Evolutionary conservation across 2,329 filamentous ascomycete species (phyloP).

Genomic region (Exophiala sp.): DNA sequence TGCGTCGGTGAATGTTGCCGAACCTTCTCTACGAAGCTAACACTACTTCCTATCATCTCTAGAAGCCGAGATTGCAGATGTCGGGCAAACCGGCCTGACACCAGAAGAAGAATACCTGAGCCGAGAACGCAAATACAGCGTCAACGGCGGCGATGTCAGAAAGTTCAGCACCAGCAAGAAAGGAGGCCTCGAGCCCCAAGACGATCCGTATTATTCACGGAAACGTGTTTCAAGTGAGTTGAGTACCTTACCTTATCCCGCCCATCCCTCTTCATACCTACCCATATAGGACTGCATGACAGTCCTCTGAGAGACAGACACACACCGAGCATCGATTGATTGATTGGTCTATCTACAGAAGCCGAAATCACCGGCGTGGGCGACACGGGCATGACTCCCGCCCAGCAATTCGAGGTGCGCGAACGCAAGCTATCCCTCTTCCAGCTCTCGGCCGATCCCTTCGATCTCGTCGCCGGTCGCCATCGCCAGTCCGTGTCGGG

Average conservation of each 20-base stretch:
- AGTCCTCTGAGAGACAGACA: too few species aligned
- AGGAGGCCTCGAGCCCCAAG: slow-evolving; percentile 18
- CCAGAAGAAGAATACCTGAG: slow-evolving; percentile 27
- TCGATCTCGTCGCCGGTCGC: slow-evolving; percentile 20
- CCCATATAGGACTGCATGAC: too few species aligned
- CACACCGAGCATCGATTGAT: too few species aligned
- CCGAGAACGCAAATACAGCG: slow-evolving; percentile 26
- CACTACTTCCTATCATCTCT: slow-evolving; percentile 3
- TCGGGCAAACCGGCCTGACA: slow-evolving; percentile 24
- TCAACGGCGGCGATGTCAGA: slow-evolving; percentile 24
- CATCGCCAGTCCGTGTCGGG: slow-evolving; percentile 26
- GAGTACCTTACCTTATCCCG: too few species aligned
- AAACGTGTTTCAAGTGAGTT: slow-evolving; percentile 24
- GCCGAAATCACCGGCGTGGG: slow-evolving; percentile 17
- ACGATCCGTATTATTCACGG: slow-evolving; percentile 26
- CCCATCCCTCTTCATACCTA: not conserved
- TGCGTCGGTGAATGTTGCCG: too few species aligned
- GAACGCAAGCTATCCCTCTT: slow-evolving; percentile 26
- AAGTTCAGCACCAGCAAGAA: slow-evolving; percentile 25
- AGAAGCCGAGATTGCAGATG: slow-evolving; percentile 22
- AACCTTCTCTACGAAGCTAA: not conserved
- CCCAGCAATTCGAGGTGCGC: slow-evolving; percentile 26
- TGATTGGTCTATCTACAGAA: too few species aligned
- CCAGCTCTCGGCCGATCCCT: slow-evolving; percentile 26
- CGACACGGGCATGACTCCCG: slow-evolving; percentile 21